Percentiles rank a stretch among this genome's conserved stretches.
Conservation (phyloP, 2,329 filamentous ascomycete species). For the Cryphonectria parasitica region DNA sequence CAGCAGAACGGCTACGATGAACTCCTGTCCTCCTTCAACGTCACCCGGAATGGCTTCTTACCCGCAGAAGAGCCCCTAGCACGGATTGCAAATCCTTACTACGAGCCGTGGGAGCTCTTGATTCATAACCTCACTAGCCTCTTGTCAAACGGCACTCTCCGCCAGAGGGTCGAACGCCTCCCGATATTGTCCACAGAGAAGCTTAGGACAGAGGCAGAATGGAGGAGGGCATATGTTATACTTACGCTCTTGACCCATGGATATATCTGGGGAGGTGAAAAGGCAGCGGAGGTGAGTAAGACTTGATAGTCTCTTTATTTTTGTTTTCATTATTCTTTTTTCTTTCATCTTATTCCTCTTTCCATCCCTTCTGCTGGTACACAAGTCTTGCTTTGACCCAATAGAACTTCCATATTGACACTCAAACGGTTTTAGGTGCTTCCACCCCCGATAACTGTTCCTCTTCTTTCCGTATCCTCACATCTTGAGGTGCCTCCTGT, state of each 20-base stretch:
- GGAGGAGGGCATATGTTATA: conserved; percentile 79
- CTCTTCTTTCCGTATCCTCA: conserved; percentile 71
- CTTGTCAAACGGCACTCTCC: conserved; percentile 66
- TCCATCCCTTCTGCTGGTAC: not conserved
- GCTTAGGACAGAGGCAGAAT: conserved; percentile 70
- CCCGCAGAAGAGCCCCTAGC: conserved; percentile 71
- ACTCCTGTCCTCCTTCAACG: conserved; percentile 40
- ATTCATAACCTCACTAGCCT: conserved; percentile 69
- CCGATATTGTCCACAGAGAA: conserved; percentile 69
- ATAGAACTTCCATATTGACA: conserved; percentile 29
- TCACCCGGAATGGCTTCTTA: conserved; percentile 72
- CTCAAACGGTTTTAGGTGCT: conserved; percentile 51
- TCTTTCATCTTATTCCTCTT: not conserved
- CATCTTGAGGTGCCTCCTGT: conserved; percentile 83
- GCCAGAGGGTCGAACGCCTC: conserved; percentile 65
- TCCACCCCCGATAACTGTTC: conserved; percentile 76
- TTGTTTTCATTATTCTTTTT: not conserved
- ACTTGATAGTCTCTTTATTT: not conserved
- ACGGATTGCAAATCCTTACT: conserved; percentile 70
- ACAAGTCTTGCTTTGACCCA: no score
- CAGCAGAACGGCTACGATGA: conserved; percentile 32
- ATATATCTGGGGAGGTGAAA: conserved; percentile 87
- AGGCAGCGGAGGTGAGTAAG: conserved; percentile 66
- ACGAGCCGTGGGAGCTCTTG: conserved; percentile 77
- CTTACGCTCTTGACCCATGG: conserved; percentile 80